phyloP scores from a whole-genome alignment of 2,329 filamentous ascomycete species.

The Sclerotinia borealis region DNA sequence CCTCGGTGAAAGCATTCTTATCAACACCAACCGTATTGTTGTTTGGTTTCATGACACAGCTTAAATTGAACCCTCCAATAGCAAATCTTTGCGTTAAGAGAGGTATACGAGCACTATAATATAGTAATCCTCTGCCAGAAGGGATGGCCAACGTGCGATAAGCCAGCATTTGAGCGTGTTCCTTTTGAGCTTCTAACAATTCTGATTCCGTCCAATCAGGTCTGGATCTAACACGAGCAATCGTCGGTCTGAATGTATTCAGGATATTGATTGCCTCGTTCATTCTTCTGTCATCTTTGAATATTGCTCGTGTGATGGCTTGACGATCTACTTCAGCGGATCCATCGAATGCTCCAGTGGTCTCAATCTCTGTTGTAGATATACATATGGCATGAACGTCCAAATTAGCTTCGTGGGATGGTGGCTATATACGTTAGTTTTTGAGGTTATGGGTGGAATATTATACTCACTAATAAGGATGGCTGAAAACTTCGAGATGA shows the following conservation, averaged over 20 bases:
- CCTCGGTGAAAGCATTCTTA: constrained; percentile 79
- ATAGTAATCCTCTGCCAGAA: constrained; percentile 77
- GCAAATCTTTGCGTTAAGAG: constrained; percentile 88
- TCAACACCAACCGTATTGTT: constrained; percentile 94
- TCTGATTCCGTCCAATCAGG: constrained; percentile 79
- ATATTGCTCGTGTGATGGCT: constrained; percentile 77
- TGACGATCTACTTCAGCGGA: constrained; percentile 79
- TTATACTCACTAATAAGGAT: constrained; percentile 24
- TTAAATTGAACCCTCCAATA: constrained; percentile 84
- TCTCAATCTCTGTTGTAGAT: constrained; percentile 51
- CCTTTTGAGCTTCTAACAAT: constrained; percentile 86
- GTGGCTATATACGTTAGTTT: constrained; percentile 37
- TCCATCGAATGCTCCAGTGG: constrained; percentile 61
- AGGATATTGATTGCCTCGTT: constrained; percentile 79
- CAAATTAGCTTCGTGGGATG: constrained; percentile 60
- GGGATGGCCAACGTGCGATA: constrained; percentile 84
- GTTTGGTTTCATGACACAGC: constrained; percentile 84
- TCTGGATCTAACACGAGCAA: constrained; percentile 70
- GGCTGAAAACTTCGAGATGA: constrained; percentile 25
- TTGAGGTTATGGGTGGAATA: neutral
- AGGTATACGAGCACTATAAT: constrained; percentile 81
- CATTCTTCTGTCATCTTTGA: constrained; percentile 84
- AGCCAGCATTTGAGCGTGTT: constrained; percentile 79
- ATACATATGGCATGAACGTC: constrained; percentile 77
- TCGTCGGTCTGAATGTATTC: constrained; percentile 75